Evolutionary conservation across 148 eudicot genomes (phyloP), one percentile per base, ranked within the genome.

Genomic region (Spergularia marina): DNA sequence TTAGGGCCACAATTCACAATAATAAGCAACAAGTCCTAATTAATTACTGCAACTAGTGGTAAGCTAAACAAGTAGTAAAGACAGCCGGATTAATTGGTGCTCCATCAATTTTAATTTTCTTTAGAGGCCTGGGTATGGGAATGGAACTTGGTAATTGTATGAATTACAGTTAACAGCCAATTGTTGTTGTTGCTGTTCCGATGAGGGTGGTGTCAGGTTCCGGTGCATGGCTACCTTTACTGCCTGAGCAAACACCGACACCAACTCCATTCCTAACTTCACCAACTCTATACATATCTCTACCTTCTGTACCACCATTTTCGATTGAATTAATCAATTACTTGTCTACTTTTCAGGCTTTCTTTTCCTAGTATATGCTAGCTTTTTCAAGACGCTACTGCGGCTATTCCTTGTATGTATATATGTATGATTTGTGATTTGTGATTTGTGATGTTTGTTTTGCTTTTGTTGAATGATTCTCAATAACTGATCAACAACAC

Each of bases 271-370:
- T 0, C 78, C 89, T 18, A 82, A 12, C 68, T 77, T 83, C 64
- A 83, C 16, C 21, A 83, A 5, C 10, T 65, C 71, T 54, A 86
- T 63, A 74, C 86, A 86, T 64, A 83, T 59, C 79, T 86, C 83
- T 21, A 86, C 36, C 58, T 79, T 74, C 58, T 70, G 56, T 7
- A 75, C 39, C 72, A 80, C 74, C 76, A 71, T 74, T 34, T 54
- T 25, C 17, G 7, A 8, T 53, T 30, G 2, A 30, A 30, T 30
- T 30, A 30, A 30, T 30, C 36, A 30, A 30, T 30, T 30, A 30
- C 36, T 30, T 30, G 2, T 12, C 18, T n/a, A n/a, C n/a, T 5
- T 21, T 61, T 75, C 49, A 25, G 30, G 4, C 18, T n/a, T 40
- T 18, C 30, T 12, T 12, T 70, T 25, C 20, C 15, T 68, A 44